Evolutionary conservation across 2,329 filamentous ascomycete species (phyloP), one percentile per base, ranked within the genome.

Genomic region (Ophiostoma ulmi): DNA sequence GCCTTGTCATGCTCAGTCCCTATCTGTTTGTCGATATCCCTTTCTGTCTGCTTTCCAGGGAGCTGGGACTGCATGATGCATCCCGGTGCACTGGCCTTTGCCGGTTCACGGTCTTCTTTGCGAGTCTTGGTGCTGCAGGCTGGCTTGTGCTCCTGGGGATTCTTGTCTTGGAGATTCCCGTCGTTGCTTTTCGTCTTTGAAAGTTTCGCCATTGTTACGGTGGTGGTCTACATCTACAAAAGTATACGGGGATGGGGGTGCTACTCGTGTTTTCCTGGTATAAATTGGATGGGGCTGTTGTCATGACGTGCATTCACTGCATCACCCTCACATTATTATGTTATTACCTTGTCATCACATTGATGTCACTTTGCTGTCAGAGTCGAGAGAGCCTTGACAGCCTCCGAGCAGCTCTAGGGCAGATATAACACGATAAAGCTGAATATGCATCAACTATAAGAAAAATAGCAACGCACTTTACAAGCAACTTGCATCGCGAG

Each of bases 41-140:
- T 58, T 7, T 14, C 26, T 17, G 22, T 17, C 20, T 35, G 26
- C 58, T 63, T 63, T 1, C 58, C 58, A 35, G 58, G 14, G 26
- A 17, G 13, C 58, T 35, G 58, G 58, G 26, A 20, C 22, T 63
- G 22, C 22, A 63, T 63, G 58, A 26, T 35, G 52, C 52, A n/a
- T 63, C 13, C 26, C 5, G 26, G 58, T 36, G 52, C 52, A 58
- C 22, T 58, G 52, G 52, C 52, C 52, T 5, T 48, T 2, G 13
- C 31, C 31, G 3, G 22, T 8, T 36, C 58, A 63, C 58, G 26
- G 58, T 63, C 58, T 31, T 26, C 17, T 17, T 48, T 48, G 44
- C 2, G 38, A 39, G 44, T 14, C 52, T 58, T 58, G 52, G 52
- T 58, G 52, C 52, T 63, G 58, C 58, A 63, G 58, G n/a, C 58